Conservation (phyloP, 1,284 basidiomycete genomes). For the Paramarasmius palmivorus region DNA sequence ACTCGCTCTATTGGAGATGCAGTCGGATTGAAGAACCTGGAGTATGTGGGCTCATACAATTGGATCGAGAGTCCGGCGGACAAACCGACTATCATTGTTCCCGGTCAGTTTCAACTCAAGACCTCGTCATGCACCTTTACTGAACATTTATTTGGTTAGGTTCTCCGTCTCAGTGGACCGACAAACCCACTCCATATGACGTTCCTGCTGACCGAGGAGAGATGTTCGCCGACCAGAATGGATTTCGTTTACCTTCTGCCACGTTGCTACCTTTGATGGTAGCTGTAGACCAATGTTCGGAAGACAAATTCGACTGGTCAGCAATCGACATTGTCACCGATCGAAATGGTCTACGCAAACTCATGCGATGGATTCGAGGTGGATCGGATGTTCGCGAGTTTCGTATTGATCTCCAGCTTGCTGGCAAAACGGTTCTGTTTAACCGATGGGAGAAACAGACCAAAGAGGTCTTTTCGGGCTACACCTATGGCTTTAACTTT, state of each 20-base stretch:
- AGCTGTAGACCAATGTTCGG: constrained; percentile 44
- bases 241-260: constrained; percentile 38
- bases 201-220: constrained; percentile 49
- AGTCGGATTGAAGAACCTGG: no score
- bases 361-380: constrained; percentile 51
- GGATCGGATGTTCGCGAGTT: constrained; percentile 37
- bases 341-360: constrained; percentile 56
- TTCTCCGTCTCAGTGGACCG: constrained; percentile 51
- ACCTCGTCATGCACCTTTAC: no score
- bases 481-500: constrained; percentile 49
- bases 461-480: constrained; percentile 30
- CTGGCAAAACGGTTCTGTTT: constrained; percentile 53
- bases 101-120: no score
- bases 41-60: no score
- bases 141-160: constrained; percentile 33
- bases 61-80: no score
- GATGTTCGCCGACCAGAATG: constrained; percentile 51
- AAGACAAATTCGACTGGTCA: constrained; percentile 47
- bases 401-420: constrained; percentile 57
- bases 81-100: no score
- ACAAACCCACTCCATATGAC: constrained; percentile 42
- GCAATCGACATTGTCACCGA: constrained; percentile 57
- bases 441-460: constrained; percentile 48
- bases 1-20: no score
- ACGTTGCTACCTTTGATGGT: constrained; percentile 49